Base-by-base conservation (phyloP, 148 eudicot genomes). In the Rhododendron mucronatum region DNA sequence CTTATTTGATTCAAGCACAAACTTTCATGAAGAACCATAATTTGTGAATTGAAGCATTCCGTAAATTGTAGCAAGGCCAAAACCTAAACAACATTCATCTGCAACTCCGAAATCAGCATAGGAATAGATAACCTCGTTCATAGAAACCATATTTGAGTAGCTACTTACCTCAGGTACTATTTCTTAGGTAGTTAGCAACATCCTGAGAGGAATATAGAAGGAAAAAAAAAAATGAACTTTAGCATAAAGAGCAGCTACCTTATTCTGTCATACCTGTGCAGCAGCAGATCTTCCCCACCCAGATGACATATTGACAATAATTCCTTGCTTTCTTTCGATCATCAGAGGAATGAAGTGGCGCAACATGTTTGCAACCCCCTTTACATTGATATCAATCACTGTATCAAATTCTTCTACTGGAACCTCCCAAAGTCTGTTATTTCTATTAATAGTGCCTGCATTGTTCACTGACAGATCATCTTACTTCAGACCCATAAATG, bases 241-340 rank as follows among this genome's bases (percentile, higher is more conserved):
- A 33, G 78, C 74, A 28, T 30, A 21, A 71, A 51, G 33, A 21
- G 51, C 80, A 50, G 10, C 14, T 77, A 85, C 63, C 48, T 30
- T 83, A 26, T 50, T 71, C 57, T 21, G 80, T 37, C 87, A 86
- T 84, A 96, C 99, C 98, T 95, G 96, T 57, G 98, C 97, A 84
- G 98, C 99, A 85, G 96, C 94, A 67, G 98, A 96, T 81, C 99
- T 90, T 87, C 99, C 99, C 99, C 99, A 96, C 26, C 99, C 99
- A 92, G 99, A 96, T 69, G 99, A 96, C 90, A 93, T 88, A 88
- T 96, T 96, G 86, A 96, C 94, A 69, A 96, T 92, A 67, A 96
- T 92, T 84, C 99, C 99, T 73, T 93, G 96, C 89, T 95, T 95
- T 81, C 87, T 94, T 87, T 92, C 96, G 83, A 90, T 90, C 99